phyloP scores from a whole-genome alignment of 106 monocot species.

The Posidonia australis region DNA sequence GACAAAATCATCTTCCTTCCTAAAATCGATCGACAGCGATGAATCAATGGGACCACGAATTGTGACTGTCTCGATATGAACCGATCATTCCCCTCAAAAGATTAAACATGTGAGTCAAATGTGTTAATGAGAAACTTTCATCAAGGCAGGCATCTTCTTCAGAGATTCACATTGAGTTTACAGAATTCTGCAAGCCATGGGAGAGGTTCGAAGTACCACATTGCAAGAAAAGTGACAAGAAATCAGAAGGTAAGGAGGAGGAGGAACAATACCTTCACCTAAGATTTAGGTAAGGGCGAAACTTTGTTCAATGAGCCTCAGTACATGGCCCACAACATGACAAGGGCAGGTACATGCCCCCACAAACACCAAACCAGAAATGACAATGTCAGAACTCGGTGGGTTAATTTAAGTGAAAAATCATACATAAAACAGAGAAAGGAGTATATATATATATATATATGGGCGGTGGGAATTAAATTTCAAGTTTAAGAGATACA shows the following conservation, averaged over 20 bases:
- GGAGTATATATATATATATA: neutral
- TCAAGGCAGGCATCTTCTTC: neutral
- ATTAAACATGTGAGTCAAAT: neutral
- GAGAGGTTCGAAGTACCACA: slow-evolving; percentile 3
- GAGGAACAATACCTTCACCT: no score
- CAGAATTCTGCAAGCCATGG: neutral
- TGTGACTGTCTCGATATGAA: neutral
- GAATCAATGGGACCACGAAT: slow-evolving; percentile 2
- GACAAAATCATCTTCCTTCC: neutral
- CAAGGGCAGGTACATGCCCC: neutral
- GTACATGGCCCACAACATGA: slow-evolving; percentile 1
- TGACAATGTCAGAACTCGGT: neutral
- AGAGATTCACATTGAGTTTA: neutral
- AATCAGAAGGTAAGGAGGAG: neutral
- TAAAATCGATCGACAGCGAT: neutral
- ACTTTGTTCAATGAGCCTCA: slow-evolving; percentile 1
- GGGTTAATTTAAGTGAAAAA: neutral
- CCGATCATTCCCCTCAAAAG: neutral
- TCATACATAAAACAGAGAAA: neutral
- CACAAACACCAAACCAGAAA: neutral
- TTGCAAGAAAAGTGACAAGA: slow-evolving; percentile 5
- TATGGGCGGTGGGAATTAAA: neutral
- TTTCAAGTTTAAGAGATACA: neutral
- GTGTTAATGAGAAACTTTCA: neutral
- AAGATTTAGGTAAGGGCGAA: neutral